A percentile compares a stretch with the other conserved stretches of the same genome.
These are phyloP conservation scores for Oryza officinalis DNA, from an alignment of 176 grass and related monocot genomes.

Conservation along the genomic window DNA sequence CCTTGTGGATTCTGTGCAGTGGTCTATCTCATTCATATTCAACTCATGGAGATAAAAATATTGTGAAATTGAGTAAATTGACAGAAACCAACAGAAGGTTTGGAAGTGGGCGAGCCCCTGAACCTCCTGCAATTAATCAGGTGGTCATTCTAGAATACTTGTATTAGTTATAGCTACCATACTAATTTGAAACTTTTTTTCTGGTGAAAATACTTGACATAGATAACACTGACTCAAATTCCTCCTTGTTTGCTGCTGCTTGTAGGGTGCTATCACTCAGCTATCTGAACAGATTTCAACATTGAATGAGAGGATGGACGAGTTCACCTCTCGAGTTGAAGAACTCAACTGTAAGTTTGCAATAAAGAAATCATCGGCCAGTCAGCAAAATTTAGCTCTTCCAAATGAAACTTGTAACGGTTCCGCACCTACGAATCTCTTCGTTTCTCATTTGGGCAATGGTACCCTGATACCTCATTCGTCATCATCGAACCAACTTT, in stretches of 20 bases:
- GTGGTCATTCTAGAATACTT: slow-evolving; percentile 40
- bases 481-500: slow-evolving; percentile 74
- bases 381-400: slow-evolving; percentile 84
- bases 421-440: slow-evolving; percentile 77
- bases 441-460: slow-evolving; percentile 87
- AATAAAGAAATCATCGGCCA: slow-evolving; percentile 59
- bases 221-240: background rate
- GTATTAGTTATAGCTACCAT: slow-evolving; percentile 9
- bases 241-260: slow-evolving; percentile 7
- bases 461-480: slow-evolving; percentile 81
- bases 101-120: slow-evolving; percentile 46
- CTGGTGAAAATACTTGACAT: background rate
- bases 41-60: slow-evolving; percentile 79
- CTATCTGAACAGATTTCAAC: slow-evolving; percentile 91
- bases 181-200: slow-evolving; percentile 21
- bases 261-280: slow-evolving; percentile 71
- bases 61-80: slow-evolving; percentile 83
- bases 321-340: slow-evolving; percentile 89
- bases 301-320: slow-evolving; percentile 94
- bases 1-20: slow-evolving; percentile 50
- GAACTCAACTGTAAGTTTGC: slow-evolving; percentile 78
- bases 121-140: slow-evolving; percentile 67
- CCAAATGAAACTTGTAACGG: slow-evolving; percentile 84
- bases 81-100: slow-evolving; percentile 77
- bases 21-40: slow-evolving; percentile 92